These are phyloP conservation scores for Datura wrightii DNA, from an alignment of 257 asterid genomes.

Conservation along the genomic window DNA sequence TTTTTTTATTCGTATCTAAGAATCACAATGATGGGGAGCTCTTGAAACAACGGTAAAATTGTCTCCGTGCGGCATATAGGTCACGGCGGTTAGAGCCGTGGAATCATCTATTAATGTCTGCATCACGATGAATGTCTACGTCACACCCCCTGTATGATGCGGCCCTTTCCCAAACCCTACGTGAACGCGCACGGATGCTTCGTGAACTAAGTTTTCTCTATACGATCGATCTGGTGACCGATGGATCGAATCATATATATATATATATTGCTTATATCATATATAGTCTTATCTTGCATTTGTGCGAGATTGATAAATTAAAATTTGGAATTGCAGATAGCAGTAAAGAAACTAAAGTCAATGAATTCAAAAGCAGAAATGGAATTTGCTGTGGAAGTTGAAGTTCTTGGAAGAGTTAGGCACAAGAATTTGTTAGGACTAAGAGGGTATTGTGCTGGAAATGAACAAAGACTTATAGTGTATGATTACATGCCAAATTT, in stretches of 20 bases:
- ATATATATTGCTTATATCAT: neutral
- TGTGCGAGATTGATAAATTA: neutral
- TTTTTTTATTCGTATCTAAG: too few species aligned
- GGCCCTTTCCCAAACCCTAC: neutral
- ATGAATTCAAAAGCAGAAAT: slow-evolving; percentile 88
- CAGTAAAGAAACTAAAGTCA: slow-evolving; percentile 82
- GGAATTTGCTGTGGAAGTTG: slow-evolving; percentile 91
- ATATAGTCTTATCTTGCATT: neutral
- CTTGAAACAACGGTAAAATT: neutral
- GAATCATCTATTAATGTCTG: neutral
- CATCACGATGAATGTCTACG: neutral
- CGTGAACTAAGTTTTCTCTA: neutral
- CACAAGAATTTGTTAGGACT: slow-evolving; percentile 83
- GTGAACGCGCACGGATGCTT: neutral
- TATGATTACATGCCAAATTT: slow-evolving; percentile 92
- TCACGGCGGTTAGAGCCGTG: neutral
- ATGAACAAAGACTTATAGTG: slow-evolving; percentile 76
- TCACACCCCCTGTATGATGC: neutral
- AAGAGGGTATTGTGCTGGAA: slow-evolving; percentile 78
- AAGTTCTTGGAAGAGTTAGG: slow-evolving; percentile 82
- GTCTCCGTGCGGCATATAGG: too few species aligned
- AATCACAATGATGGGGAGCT: too few species aligned
- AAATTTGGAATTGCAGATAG: slow-evolving; percentile 51
- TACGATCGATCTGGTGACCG: neutral
- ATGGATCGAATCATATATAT: neutral